Conservation (phyloP, 2,329 filamentous ascomycete species). For the Passalora sequoiae region DNA sequence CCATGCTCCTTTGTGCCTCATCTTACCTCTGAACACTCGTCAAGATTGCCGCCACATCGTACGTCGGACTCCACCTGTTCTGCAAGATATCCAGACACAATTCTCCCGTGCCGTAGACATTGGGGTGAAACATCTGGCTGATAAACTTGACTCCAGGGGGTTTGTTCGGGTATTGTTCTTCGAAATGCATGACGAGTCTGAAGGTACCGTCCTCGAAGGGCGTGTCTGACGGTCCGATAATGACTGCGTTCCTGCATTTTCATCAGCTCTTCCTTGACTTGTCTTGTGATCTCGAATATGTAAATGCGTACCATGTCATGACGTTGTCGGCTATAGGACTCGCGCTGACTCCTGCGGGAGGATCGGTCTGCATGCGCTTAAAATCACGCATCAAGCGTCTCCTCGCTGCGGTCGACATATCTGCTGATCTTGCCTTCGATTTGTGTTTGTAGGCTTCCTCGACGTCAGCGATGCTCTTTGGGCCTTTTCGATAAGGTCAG, state of each 20-base stretch:
- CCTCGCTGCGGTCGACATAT: conserved; percentile 88
- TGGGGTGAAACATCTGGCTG: conserved; percentile 98
- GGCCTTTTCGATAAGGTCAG: background rate
- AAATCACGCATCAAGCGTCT: conserved; percentile 98
- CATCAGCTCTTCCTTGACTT: background rate
- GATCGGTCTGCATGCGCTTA: conserved; percentile 99
- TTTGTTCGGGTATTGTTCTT: conserved; percentile 98
- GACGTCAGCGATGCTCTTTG: background rate
- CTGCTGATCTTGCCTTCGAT: conserved; percentile 26
- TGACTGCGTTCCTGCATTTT: conserved; percentile 81
- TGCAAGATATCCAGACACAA: conserved; percentile 94
- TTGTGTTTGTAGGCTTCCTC: background rate
- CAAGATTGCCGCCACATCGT: conserved; percentile 93
- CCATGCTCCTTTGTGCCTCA: background rate
- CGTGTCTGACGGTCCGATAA: conserved; percentile 93
- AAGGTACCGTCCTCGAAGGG: conserved; percentile 99
- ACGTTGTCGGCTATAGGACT: conserved; percentile 95
- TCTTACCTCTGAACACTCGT: conserved; percentile 92
- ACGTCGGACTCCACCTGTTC: conserved; percentile 97
- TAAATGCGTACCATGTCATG: conserved; percentile 73
- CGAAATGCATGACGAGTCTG: conserved; percentile 96
- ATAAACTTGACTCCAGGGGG: conserved; percentile 98
- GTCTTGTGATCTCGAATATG: background rate
- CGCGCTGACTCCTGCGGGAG: conserved; percentile 91
- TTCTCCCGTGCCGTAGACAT: conserved; percentile 95